These are phyloP conservation scores for Suaeda aralocaspica DNA, from an alignment of 148 eudicot genomes.

Conservation along the genomic window DNA sequence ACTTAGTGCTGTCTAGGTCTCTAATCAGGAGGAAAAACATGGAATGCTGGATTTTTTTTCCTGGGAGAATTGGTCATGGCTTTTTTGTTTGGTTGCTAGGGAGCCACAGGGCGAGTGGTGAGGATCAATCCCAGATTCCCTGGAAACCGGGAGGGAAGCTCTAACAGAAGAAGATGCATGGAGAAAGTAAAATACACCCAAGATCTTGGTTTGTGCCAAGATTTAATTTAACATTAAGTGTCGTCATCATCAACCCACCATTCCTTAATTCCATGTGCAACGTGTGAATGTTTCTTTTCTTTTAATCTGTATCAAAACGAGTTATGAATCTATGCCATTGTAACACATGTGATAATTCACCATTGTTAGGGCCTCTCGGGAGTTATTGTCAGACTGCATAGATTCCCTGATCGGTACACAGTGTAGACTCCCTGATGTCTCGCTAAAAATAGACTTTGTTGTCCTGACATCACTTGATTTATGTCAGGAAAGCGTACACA, in stretches of 20 bases:
- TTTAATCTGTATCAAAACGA: not conserved
- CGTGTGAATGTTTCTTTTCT: not conserved
- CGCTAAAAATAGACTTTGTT: not conserved
- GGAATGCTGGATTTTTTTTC: conserved; percentile 83
- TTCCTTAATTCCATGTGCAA: not conserved
- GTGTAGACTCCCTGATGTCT: too few relatives aligned
- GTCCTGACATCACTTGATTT: not conserved
- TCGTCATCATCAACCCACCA: not conserved
- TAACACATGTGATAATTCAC: not conserved
- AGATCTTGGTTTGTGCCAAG: conserved; percentile 61
- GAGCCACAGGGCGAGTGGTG: too few relatives aligned
- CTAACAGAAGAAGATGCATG: conserved; percentile 83
- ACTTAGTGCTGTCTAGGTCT: conserved; percentile 78
- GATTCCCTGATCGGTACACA: not conserved
- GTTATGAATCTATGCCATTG: not conserved
- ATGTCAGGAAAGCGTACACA: not conserved
- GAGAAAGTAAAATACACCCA: conserved; percentile 51
- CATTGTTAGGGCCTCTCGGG: not conserved
- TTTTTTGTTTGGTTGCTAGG: conserved; percentile 89
- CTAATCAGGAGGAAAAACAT: conserved; percentile 74
- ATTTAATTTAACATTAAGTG: not conserved
- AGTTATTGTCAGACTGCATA: not conserved
- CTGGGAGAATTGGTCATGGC: conserved; percentile 93
- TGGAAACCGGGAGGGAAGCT: too few relatives aligned
- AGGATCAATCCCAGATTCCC: too few relatives aligned